These are phyloP conservation scores for Penicillium sp. DNA, from an alignment of 2,329 filamentous ascomycete species.

Conservation along the genomic window DNA sequence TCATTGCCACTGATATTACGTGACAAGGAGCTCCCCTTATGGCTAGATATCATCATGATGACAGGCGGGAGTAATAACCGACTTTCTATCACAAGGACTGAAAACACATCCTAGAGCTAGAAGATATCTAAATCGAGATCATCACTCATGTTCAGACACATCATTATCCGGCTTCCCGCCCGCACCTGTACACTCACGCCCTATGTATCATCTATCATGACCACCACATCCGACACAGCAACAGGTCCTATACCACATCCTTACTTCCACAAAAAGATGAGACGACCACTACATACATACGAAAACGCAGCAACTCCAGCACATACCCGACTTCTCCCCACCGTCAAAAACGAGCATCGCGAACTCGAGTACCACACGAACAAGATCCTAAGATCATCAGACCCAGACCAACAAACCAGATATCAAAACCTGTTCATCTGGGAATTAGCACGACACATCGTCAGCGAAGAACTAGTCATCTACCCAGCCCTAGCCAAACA, in stretches of 20 bases:
- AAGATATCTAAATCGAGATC: not conserved
- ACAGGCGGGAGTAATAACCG: constrained; percentile 9
- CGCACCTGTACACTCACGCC: not conserved
- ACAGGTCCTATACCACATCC: not conserved
- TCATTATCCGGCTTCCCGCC: not conserved
- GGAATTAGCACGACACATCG: constrained; percentile 50
- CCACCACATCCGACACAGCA: not conserved
- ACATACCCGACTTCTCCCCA: constrained; percentile 29
- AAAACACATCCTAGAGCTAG: too few species aligned
- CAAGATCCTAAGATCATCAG: constrained; percentile 39
- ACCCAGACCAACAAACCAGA: constrained; percentile 44
- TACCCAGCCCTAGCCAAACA: constrained; percentile 53
- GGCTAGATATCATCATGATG: constrained; percentile 16
- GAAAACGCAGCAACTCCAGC: constrained; percentile 4
- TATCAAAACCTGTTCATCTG: constrained; percentile 52
- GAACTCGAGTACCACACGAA: constrained; percentile 43
- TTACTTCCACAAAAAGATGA: not conserved
- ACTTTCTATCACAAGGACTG: not conserved
- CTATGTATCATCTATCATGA: constrained; percentile 2
- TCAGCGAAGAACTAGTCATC: constrained; percentile 52
- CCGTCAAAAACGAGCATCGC: constrained; percentile 43
- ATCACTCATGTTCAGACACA: not conserved
- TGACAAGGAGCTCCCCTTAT: not conserved
- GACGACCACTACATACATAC: constrained; percentile 13
- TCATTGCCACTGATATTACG: not conserved